These are phyloP conservation scores for Taiwanofungus camphoratus DNA, from an alignment of 1,284 basidiomycete genomes.

Conservation along the genomic window DNA sequence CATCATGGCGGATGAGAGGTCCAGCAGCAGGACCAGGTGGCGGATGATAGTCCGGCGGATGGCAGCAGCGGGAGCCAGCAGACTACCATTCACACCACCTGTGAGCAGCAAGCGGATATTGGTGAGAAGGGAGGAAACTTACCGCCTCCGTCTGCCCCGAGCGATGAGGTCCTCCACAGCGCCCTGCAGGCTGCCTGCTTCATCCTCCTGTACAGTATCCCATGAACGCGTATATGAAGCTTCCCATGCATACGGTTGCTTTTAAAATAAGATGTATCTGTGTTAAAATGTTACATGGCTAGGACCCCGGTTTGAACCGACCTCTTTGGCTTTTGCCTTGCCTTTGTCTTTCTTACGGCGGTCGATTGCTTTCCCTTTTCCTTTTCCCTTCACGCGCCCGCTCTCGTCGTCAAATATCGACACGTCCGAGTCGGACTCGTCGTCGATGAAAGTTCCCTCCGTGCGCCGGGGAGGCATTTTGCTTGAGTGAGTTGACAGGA, in stretches of 20 bases:
- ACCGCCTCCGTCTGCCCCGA: constrained; percentile 80
- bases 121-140: constrained; percentile 17
- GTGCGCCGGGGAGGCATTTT: constrained; percentile 23
- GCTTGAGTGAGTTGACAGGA: no score
- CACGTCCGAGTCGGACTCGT: constrained; percentile 50
- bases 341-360: constrained; percentile 40
- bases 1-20: constrained; percentile 88
- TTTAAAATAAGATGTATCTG: no score
- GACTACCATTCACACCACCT: constrained; percentile 33
- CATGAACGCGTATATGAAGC: constrained; percentile 91
- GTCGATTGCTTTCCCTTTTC: constrained; percentile 38
- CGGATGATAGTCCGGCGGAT: constrained; percentile 95
- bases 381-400: constrained; percentile 31
- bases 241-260: constrained; percentile 93
- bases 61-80: constrained; percentile 78
- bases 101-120: neutral
- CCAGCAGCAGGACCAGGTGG: constrained; percentile 87
- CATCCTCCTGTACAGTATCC: constrained; percentile 97
- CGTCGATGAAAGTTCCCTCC: constrained; percentile 31
- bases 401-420: constrained; percentile 39
- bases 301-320: constrained; percentile 20
- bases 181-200: constrained; percentile 83
- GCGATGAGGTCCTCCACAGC: constrained; percentile 89
- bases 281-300: neutral
- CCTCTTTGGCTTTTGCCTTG: constrained; percentile 51